A percentile compares a stretch with the other conserved stretches of the same genome.
Evolutionary conservation across 139 green algal genomes (phyloP).

Genomic region (Chlorella sp.): DNA sequence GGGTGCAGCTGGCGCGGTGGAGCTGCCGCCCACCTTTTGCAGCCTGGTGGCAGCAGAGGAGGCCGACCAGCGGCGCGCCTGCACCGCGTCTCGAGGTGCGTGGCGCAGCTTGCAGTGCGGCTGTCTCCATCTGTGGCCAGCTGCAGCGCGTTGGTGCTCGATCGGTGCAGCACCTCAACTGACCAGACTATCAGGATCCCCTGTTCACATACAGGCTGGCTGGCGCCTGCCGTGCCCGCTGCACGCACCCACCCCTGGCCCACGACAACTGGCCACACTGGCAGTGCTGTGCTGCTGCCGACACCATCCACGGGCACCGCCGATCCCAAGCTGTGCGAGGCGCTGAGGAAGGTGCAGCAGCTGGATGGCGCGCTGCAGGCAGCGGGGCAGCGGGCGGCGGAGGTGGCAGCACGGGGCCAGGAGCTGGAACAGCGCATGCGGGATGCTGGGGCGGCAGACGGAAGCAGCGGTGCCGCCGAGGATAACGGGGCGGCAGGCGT

Average conservation of each 20-base stretch:
- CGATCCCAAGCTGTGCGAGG: neutral
- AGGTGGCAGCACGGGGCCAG: neutral
- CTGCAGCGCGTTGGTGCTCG: too few relatives aligned
- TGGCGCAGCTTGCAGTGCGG: too few relatives aligned
- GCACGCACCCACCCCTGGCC: neutral
- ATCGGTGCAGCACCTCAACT: too few relatives aligned
- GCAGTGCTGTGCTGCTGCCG: neutral
- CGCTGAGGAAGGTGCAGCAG: constrained; percentile 10
- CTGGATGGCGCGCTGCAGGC: neutral
- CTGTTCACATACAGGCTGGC: neutral
- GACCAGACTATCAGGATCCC: too few relatives aligned
- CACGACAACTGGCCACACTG: neutral
- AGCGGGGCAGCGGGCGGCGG: neutral
- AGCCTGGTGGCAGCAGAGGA: too few relatives aligned
- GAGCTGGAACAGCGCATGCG: neutral
- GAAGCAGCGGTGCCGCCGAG: neutral
- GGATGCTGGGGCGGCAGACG: neutral
- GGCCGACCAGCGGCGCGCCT: too few relatives aligned
- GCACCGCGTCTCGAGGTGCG: too few relatives aligned
- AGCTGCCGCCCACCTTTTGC: too few relatives aligned
- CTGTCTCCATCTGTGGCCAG: too few relatives aligned
- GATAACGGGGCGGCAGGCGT: neutral
- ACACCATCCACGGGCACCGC: neutral
- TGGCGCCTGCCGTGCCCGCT: neutral
- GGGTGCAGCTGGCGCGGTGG: too few relatives aligned